Percentiles rank a stretch among this genome's conserved stretches.
phyloP scores from a whole-genome alignment of 306 rosid species.

The Oemleria cerasiformis region DNA sequence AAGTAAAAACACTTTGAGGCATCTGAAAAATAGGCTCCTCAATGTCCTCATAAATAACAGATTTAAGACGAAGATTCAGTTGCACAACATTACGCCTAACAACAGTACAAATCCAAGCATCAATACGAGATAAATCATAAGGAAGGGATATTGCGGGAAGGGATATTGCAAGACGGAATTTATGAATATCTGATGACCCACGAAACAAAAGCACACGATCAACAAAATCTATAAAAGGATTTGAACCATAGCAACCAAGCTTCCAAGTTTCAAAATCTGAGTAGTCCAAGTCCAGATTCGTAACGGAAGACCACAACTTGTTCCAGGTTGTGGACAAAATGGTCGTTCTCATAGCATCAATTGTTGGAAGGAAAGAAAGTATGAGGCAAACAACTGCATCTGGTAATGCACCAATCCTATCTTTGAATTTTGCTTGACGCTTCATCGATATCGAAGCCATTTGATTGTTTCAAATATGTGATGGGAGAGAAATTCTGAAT shows the following conservation, averaged over 20 bases:
- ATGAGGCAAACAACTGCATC: slow-evolving; percentile 3
- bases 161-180: background rate
- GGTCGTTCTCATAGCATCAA: background rate
- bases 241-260: background rate
- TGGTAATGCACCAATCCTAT: slow-evolving; percentile 7
- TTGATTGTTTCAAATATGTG: too few relatives aligned
- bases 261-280: background rate
- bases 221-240: background rate
- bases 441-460: too few relatives aligned
- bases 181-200: background rate
- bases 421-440: background rate
- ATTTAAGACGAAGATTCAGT: background rate
- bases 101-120: background rate
- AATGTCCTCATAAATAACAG: too few relatives aligned
- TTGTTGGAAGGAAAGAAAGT: background rate
- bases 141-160: too few relatives aligned
- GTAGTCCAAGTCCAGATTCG: background rate
- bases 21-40: background rate
- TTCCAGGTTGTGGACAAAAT: background rate
- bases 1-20: background rate
- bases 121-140: background rate
- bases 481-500: too few relatives aligned
- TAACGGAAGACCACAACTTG: background rate
- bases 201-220: background rate
- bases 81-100: background rate